Evolutionary conservation across 306 rosid genomes (phyloP), one percentile per base, ranked within the genome.

Genomic region (Vigna trinervia): DNA sequence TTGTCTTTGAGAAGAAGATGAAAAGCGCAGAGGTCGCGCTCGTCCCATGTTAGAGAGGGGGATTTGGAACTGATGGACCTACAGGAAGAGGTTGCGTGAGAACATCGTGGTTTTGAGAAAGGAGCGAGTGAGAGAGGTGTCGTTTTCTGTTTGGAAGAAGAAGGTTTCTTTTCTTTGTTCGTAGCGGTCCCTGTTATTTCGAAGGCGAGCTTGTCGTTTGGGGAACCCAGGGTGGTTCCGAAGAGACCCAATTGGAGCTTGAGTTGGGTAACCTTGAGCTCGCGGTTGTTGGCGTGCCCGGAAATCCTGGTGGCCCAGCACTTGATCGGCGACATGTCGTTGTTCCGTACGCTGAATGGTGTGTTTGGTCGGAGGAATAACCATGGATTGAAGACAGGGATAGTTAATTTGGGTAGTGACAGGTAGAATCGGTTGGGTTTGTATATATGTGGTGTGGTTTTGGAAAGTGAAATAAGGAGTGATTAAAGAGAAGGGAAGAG

Each of bases 201-300:
- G 34, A 87, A 45, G 36, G 86, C 69, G 20, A 88, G n/a, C 4
- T 22, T 30, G 79, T 84, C 80, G 2, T 47, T 80, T 22, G 38
- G 2, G 5, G 54, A 41, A 4, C 36, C 28, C 4, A 82, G 32
- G 10, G 19, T 75, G 13, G 71, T 66, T 58, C 86, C 88, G 17
- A 65, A 82, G 8, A 85, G 32, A 5, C 89, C 74, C 12, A 70
- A 15, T 9, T 85, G 60, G 3, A 93, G 89, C 88, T 83, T 89
- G 79, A 93, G 61, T 15, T 80, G 87, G 38, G 12, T 86, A 4
- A 93, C 20, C 74, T 84, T 89, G 65, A 89, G 83, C 3, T 82
- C 82, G 54, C 86, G 80, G 62, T 75, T 85, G 76, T 78, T 79
- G 38, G 6, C 61, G 51, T 76, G 38, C 15, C 71, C 67, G 14